These are phyloP conservation scores for Claviceps sp. DNA, from an alignment of 2,329 filamentous ascomycete genomes.

Conservation along the genomic window DNA sequence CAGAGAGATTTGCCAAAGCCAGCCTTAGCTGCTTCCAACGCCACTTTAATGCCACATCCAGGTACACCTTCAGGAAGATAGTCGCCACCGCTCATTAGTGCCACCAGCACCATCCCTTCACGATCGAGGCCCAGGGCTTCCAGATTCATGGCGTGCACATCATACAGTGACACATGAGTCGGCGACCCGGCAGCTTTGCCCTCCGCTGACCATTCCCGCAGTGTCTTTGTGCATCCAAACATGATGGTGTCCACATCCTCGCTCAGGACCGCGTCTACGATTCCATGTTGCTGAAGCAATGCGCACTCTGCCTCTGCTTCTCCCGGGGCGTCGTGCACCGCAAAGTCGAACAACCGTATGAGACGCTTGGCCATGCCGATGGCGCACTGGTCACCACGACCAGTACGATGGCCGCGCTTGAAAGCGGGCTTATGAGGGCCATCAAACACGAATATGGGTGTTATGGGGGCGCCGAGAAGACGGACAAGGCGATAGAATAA, in stretches of 20 bases:
- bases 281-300: constrained; percentile 61
- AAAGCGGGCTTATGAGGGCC: constrained; percentile 72
- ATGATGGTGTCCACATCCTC: constrained; percentile 96
- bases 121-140: constrained; percentile 52
- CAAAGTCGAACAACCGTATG: constrained; percentile 73
- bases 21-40: constrained; percentile 78
- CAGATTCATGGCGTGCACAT: constrained; percentile 40
- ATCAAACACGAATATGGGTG: constrained; percentile 84
- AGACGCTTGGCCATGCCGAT: constrained; percentile 70
- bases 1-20: constrained; percentile 73
- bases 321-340: constrained; percentile 74
- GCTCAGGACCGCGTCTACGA: constrained; percentile 87
- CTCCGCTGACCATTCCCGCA: constrained; percentile 76
- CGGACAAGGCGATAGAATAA: constrained; percentile 84
- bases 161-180: constrained; percentile 78
- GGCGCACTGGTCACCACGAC: constrained; percentile 51
- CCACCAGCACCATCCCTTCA: constrained; percentile 86
- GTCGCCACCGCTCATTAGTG: constrained; percentile 89
- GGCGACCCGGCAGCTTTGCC: constrained; percentile 50
- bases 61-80: constrained; percentile 82
- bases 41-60: constrained; percentile 75
- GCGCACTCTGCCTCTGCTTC: constrained; percentile 97
- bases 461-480: constrained; percentile 62
- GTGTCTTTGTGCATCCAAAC: constrained; percentile 74
- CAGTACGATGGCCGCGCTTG: constrained; percentile 72